Evolutionary conservation across 257 asterid species (phyloP), one percentile per base, ranked within the genome.

Genomic region (Scutellaria minor): DNA sequence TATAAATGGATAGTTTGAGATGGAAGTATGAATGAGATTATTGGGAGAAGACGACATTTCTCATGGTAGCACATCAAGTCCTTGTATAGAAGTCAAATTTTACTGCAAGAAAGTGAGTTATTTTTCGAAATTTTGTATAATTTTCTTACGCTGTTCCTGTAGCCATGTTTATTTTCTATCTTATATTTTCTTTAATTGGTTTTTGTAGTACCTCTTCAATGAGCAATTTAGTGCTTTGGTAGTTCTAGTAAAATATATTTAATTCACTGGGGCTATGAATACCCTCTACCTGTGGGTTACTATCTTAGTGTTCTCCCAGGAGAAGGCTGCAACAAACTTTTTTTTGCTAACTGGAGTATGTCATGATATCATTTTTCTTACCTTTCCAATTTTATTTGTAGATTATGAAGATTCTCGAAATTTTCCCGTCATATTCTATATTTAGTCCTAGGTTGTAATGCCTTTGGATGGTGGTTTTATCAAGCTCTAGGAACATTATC

Each of bases 61-160:
- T 24, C 22, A 7, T 50, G 64, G 72, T 31, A 47, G 73, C 47
- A 37, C 47, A 15, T 71, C 64, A 51, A 39, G 45, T 64, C 42
- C 61, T 35, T 14, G 27, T 51, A 15, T 47, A 50, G 15, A 47
- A 68, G 44, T 54, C 41, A 1, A 35, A 42, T 5, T 53, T 61
- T 51, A 78, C 76, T n/a, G 68, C 48, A 18, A 6, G 69, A 41
- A 71, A 59, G 82, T 74, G 60, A 83, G 78, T 46, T 10, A 24
- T 64, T 14, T 64, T 65, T 45, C 18, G 57, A 42, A 24, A 67
- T 58, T 41, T 57, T 74, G 42, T 66, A 54, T 68, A 59, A 4
- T 52, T 70, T 53, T 60, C 37, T 54, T 18, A 44, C 31, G 39
- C 7, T 58, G 18, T 42, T 65, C 51, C 2, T 31, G 18, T 51